phyloP scores from a whole-genome alignment of 495 filamentous ascomycete genomes.

The Daldinia caldariorum region DNA sequence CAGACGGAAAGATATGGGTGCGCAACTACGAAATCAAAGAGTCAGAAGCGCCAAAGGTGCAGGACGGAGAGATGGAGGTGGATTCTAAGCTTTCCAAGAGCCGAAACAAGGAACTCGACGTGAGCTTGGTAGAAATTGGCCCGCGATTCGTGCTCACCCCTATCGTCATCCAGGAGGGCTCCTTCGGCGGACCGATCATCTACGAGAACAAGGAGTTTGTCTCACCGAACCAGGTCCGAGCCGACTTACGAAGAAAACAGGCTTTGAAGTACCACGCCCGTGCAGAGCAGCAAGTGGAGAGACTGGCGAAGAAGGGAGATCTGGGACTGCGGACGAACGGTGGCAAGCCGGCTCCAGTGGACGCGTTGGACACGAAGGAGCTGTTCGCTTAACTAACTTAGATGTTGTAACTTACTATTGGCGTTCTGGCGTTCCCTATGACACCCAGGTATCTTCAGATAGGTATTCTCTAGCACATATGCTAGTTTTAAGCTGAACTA shows the following conservation, averaged over 20 bases:
- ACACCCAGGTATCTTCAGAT: conserved; percentile 38
- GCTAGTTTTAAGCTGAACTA: conserved; percentile 13
- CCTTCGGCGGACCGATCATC: conserved; percentile 95
- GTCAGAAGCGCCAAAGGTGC: conserved; percentile 68
- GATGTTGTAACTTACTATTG: conserved; percentile 33
- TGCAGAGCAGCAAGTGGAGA: conserved; percentile 76
- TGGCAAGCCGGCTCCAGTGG: conserved; percentile 65
- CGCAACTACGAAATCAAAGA: conserved; percentile 93
- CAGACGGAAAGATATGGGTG: conserved; percentile 97
- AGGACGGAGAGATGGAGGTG: conserved; percentile 46
- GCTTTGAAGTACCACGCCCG: conserved; percentile 78
- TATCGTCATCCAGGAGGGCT: conserved; percentile 93
- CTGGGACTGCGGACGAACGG: conserved; percentile 76
- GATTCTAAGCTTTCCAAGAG: conserved; percentile 48
- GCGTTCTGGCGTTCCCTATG: conserved; percentile 44
- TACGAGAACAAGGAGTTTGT: conserved; percentile 99
- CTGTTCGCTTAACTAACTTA: conserved; percentile 82
- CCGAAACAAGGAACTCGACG: conserved; percentile 68
- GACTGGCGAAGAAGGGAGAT: conserved; percentile 75
- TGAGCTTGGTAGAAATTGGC: conserved; percentile 91
- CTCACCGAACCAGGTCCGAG: conserved; percentile 90
- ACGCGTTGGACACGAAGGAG: conserved; percentile 80
- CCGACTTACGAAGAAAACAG: conserved; percentile 77
- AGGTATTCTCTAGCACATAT: conserved; percentile 20
- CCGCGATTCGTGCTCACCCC: conserved; percentile 95